Conservation (phyloP, 2,329 filamentous ascomycete genomes). For the Ascochyta lentis region DNA sequence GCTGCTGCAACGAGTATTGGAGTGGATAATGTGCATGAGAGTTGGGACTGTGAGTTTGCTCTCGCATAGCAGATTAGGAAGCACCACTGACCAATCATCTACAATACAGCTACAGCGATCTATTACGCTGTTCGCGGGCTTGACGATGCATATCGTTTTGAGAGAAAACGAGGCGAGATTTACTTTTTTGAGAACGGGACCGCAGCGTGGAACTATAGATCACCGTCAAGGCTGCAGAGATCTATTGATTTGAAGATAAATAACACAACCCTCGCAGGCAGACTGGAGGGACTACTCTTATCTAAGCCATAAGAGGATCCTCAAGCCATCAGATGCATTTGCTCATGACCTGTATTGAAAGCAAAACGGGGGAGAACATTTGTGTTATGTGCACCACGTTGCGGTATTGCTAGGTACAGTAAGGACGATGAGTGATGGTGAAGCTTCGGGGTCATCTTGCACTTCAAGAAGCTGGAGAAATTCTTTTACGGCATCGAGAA, state of each 20-base stretch:
- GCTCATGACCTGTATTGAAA: no score
- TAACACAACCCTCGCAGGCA: constrained; percentile 2
- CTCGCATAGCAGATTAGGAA: no score
- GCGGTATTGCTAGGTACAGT: no score
- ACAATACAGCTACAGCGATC: neutral
- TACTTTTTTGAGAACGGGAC: constrained; percentile 2
- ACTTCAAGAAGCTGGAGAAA: no score
- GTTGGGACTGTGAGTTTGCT: constrained; percentile 5
- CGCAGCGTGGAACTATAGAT: neutral
- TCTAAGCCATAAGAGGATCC: neutral
- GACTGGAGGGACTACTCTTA: neutral
- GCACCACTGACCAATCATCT: neutral
- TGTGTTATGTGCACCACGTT: no score
- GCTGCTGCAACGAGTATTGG: constrained; percentile 8
- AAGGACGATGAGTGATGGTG: no score
- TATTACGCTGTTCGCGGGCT: constrained; percentile 9
- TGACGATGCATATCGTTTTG: neutral
- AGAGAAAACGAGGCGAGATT: neutral
- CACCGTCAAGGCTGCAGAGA: neutral
- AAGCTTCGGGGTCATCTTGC: no score
- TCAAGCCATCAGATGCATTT: no score
- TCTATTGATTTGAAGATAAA: neutral
- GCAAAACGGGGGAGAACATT: no score
- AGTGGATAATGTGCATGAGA: constrained; percentile 2
- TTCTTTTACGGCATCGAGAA: no score